phyloP scores from a whole-genome alignment of 805 yeast species.

The Yarrowia yakushimensis region DNA sequence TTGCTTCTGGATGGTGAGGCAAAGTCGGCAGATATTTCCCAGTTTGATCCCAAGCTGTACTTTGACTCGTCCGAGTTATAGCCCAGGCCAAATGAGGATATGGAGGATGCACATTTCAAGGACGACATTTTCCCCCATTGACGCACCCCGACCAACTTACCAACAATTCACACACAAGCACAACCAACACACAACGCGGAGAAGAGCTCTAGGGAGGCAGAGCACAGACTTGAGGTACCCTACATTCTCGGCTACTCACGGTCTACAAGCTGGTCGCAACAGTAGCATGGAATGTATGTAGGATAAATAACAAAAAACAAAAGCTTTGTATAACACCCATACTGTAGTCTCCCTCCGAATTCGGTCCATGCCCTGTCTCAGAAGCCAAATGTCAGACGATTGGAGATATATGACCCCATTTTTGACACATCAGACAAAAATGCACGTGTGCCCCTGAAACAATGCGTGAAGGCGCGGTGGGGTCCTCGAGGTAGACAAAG shows the following conservation, averaged over 20 bases:
- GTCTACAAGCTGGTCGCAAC: not conserved
- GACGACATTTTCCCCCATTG: not conserved
- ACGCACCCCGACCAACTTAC: not conserved
- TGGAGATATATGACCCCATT: not conserved
- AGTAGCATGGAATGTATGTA: slow-evolving; percentile 10
- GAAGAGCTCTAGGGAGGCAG: not conserved
- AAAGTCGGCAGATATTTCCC: slow-evolving; percentile 69
- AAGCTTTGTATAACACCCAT: too few species aligned
- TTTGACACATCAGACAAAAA: not conserved
- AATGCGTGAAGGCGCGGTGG: too few species aligned
- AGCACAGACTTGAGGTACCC: not conserved
- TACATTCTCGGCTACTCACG: not conserved
- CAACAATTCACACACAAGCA: slow-evolving; percentile 2
- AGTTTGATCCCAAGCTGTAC: slow-evolving; percentile 80
- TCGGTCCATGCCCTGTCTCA: not conserved
- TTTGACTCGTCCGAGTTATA: slow-evolving; percentile 47
- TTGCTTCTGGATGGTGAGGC: slow-evolving; percentile 78
- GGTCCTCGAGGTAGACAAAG: too few species aligned
- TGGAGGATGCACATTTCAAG: not conserved
- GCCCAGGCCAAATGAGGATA: not conserved
- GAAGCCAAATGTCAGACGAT: not conserved
- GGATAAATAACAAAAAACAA: not conserved
- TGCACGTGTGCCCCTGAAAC: not conserved
- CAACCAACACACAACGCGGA: not conserved
- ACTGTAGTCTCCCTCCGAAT: too few species aligned